Evolutionary conservation across 176 grass and related monocot species (phyloP), one percentile per base, ranked within the genome.

Genomic region (Ensete ventricosum): DNA sequence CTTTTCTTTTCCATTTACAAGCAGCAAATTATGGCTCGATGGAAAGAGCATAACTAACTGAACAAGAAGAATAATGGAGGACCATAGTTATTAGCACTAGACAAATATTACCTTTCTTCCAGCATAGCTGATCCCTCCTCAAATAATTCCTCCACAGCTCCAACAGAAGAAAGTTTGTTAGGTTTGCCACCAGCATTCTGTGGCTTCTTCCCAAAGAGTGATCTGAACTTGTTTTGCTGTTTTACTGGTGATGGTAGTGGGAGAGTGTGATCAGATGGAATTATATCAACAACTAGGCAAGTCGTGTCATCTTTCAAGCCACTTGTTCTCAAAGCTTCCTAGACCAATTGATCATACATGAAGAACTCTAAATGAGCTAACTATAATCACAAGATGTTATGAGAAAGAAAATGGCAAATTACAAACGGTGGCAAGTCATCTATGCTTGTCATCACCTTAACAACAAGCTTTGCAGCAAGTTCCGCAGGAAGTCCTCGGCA

Each of bases 301-400:
- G 94, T 98, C 9, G 94, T 98, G 73, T 98, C 94, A 78, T 98
- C 94, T 87, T 93, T 98, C 84, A 98, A 73, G 51, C 94, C 94
- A 72, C 88, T 93, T 80, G 83, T 93, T 81, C 89, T 90, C 73
- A 98, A 82, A 65, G 94, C 94, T 93, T 98, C 85, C 90, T 98
- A 75, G 14, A 83, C 49, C 62, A 81, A 27, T 14, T 76, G 83
- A 62, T 85, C 79, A 55, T 26, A 26, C 58, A 72, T 78, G 52
- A 51, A 67, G 20, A 14, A 23, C 34, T 77, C 58, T 55, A 67
- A 84, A 48, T 19, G 64, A 48, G 8, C 17, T 75, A 70, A 43
- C 26, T 78, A 78, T 29, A 67, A 72, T 25, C 66, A 13, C 14
- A 25, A 14, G 52, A n/a, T 34, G 77, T 27, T 77, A 74, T 2